Evolutionary conservation across 1,284 basidiomycete genomes (phyloP), one percentile per base, ranked within the genome.

Genomic region (Xanthoconium separans): DNA sequence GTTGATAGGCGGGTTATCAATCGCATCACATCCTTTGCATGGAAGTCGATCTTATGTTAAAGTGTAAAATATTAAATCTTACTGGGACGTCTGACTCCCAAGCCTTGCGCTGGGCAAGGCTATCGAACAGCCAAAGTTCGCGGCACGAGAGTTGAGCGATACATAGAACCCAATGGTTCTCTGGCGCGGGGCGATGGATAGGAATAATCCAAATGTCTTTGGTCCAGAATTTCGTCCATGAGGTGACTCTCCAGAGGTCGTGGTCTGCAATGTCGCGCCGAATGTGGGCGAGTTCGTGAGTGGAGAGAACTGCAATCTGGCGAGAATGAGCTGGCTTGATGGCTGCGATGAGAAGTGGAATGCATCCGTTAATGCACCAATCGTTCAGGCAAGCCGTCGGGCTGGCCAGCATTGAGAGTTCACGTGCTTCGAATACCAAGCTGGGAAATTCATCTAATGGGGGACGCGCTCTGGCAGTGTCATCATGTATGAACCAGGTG

Each of bases 91-190:
- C 39, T 2, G 22, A 33, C 36, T 41, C 16, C 53, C 53, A 52
- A 4, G 40, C 29, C 18, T 39, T 43, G 22, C 44, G 18, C 30
- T 36, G 31, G n/a, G 49, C 33, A 6, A 55, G 20, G 6, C 53
- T 55, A 20, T 55, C 50, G 20, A 55, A 55, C 30, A 54, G 53
- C 24, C 20, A 11, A 24, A 54, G 48, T 41, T 54, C 31, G 5
- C 15, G 15, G 31, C 18, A 11, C 7, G 42, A 11, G 18, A 54
- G 39, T 6, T 39, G 7, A 4, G 46, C 36, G 20, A 47, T 10
- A 22, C 46, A 47, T 6, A 47, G 36, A 29, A 47, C 43, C 50
- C 50, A 51, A 18, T 51, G 36, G 13, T 51, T 44, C n/a, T 44
- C 27, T 10, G 41, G 49, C 4, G 33, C 33, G 10, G 42, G 16